Evolutionary conservation across 2,329 filamentous ascomycete species (phyloP).

Genomic region (Alternaria conjuncta): DNA sequence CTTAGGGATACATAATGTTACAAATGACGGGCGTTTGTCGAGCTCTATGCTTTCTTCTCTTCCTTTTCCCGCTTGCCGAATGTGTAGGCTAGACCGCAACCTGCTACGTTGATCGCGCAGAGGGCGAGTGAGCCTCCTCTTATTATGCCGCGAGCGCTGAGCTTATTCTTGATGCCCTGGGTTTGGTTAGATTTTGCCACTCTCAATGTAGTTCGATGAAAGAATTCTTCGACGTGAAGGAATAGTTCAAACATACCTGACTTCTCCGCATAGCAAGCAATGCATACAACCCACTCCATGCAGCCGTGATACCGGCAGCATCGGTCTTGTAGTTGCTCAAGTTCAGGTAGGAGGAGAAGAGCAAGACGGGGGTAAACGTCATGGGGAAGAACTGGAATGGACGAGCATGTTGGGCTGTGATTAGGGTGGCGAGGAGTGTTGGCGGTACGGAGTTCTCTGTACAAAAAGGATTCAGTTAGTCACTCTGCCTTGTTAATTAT

Average conservation of each 20-base stretch:
- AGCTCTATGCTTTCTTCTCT: conserved; percentile 23
- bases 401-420: conserved; percentile 70
- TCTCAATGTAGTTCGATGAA: background rate
- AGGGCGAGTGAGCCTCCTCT: conserved; percentile 60
- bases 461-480: conserved; percentile 2
- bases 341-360: conserved; percentile 72
- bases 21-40: background rate
- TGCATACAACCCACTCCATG: conserved; percentile 71
- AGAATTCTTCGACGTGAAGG: background rate
- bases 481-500: background rate
- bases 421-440: conserved; percentile 68
- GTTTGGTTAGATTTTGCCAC: background rate
- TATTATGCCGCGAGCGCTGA: conserved; percentile 59
- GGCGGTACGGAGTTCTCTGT: conserved; percentile 70
- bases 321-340: conserved; percentile 68
- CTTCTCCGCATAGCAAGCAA: conserved; percentile 66
- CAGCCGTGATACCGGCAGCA: conserved; percentile 67
- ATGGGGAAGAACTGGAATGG: conserved; percentile 71
- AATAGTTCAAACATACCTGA: conserved; percentile 39
- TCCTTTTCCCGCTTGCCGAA: conserved; percentile 55
- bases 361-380: conserved; percentile 69
- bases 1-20: conserved; percentile 9
- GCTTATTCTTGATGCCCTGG: conserved; percentile 54
- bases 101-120: conserved; percentile 58
- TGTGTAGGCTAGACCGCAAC: conserved; percentile 60